phyloP scores from a whole-genome alignment of 148 eudicot genomes.

The Heliamphora exappendiculata region DNA sequence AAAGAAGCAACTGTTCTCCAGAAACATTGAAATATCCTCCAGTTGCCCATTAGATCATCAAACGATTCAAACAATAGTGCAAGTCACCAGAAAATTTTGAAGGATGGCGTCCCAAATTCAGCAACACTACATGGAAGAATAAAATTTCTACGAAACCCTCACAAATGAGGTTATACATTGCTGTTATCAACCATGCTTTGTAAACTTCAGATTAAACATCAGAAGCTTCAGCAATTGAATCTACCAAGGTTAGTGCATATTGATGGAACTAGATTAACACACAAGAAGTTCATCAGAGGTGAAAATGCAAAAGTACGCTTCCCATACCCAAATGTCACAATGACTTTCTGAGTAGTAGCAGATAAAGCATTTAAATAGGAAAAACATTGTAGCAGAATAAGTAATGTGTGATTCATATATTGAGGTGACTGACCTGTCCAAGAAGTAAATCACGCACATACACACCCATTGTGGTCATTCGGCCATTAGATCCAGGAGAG shows the following conservation, averaged over 20 bases:
- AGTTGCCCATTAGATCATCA: not conserved
- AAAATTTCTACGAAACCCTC: not conserved
- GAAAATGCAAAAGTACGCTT: conserved; percentile 8
- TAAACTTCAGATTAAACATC: not conserved
- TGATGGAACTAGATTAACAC: not conserved
- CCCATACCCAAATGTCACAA: conserved; percentile 9
- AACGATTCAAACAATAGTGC: not conserved
- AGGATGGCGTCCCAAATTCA: not conserved
- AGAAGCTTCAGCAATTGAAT: not conserved
- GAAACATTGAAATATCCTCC: not conserved
- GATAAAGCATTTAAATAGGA: not conserved
- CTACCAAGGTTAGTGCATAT: not conserved
- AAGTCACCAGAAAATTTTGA: not conserved
- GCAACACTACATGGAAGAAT: not conserved
- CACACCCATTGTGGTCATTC: conserved; percentile 92
- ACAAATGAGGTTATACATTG: not conserved
- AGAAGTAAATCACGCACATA: conserved; percentile 95
- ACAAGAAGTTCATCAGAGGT: conserved; percentile 10
- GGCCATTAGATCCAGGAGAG: conserved; percentile 90
- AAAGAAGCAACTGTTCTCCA: not conserved
- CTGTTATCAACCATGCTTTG: not conserved
- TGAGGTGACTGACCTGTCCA: conserved; percentile 66
- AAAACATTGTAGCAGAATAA: not conserved
- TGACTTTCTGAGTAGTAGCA: not conserved
- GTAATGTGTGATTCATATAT: not conserved